Percentiles rank a stretch among this genome's conserved stretches.
Conservation (phyloP, 2,329 filamentous ascomycete species). For the Colletotrichum destructivum region DNA sequence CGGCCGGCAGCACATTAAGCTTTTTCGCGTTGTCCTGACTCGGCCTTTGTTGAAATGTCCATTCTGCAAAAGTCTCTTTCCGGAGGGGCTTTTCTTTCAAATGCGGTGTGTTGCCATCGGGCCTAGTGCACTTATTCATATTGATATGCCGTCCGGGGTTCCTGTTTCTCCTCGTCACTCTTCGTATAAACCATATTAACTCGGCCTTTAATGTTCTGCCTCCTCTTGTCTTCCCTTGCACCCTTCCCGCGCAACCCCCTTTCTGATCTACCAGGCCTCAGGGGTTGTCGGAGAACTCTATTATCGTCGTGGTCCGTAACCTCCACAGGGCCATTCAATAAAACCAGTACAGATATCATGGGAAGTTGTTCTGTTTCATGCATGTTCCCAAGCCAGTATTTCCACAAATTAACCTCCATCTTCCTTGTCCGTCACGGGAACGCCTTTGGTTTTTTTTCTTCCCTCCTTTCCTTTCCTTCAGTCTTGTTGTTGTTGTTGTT, state of each 20-base stretch:
- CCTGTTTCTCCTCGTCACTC: too few relatives aligned
- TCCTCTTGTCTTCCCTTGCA: too few relatives aligned
- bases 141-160: too few relatives aligned
- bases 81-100: background rate
- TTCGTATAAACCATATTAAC: too few relatives aligned
- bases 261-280: slow-evolving; percentile 16
- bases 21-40: slow-evolving; percentile 32
- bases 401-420: background rate
- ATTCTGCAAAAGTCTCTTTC: background rate
- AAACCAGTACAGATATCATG: too few relatives aligned
- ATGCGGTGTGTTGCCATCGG: background rate
- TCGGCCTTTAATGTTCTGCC: too few relatives aligned
- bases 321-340: background rate
- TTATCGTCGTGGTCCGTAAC: slow-evolving; percentile 23
- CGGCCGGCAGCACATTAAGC: slow-evolving; percentile 10
- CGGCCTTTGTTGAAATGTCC: slow-evolving; percentile 21
- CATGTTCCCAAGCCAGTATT: background rate
- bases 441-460: too few relatives aligned
- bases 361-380: background rate
- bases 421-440: slow-evolving; percentile 11
- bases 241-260: background rate
- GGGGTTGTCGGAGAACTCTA: slow-evolving; percentile 11
- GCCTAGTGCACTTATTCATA: too few relatives aligned
- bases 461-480: too few relatives aligned
- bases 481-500: background rate